Conservation (phyloP, 108 stramenopile genomes). For the Cyclotella sp. region DNA sequence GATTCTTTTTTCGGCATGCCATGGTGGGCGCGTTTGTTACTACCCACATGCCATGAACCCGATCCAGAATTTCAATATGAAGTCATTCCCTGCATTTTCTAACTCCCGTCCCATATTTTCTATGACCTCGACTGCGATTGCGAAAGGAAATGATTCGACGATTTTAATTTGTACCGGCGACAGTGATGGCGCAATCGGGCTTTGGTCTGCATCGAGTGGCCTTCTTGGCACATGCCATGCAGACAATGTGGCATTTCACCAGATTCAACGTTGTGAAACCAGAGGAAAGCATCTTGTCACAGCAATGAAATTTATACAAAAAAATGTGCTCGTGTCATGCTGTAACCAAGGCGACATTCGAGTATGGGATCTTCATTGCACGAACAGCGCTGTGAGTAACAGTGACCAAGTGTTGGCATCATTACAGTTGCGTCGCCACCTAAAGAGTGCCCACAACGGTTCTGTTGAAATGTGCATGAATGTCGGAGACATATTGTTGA, state of each 20-base stretch:
- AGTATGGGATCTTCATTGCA: background rate
- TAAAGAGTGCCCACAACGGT: conserved; percentile 1
- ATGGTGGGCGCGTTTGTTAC: background rate
- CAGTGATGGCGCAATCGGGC: background rate
- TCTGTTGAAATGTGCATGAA: conserved; percentile 3
- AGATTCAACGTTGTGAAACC: background rate
- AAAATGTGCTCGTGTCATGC: background rate
- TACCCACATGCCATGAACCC: background rate
- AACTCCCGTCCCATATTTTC: background rate
- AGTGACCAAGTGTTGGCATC: background rate
- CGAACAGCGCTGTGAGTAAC: background rate
- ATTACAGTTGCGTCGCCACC: background rate
- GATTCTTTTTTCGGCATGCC: background rate
- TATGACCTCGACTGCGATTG: background rate
- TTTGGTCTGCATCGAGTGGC: background rate
- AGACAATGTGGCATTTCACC: background rate
- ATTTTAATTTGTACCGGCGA: background rate
- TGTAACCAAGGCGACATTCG: background rate
- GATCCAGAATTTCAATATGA: background rate
- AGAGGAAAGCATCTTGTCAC: background rate
- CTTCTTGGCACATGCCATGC: too few relatives aligned
- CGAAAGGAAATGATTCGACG: background rate
- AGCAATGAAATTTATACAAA: background rate
- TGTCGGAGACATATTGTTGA: background rate
- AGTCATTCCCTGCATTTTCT: background rate